Evolutionary conservation across 257 asterid genomes (phyloP).

Genomic region (Apocynum venetum): DNA sequence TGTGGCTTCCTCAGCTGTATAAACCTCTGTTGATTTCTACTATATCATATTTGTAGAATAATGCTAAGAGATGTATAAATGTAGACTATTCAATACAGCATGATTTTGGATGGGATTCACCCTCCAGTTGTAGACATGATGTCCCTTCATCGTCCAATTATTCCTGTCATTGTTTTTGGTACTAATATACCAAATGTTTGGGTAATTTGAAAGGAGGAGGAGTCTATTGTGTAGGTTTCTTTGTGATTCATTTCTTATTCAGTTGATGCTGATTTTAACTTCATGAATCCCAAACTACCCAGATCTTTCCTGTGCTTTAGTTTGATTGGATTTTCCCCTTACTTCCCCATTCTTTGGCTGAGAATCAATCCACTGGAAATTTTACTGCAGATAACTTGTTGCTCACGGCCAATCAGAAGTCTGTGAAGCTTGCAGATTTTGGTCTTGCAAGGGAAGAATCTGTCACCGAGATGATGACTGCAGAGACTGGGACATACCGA

Average conservation of each 20-base stretch:
- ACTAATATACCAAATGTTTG: neutral
- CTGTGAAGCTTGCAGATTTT: conserved; percentile 96
- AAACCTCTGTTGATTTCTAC: conserved; percentile 13
- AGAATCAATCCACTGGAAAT: conserved; percentile 23
- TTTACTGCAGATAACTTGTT: conserved; percentile 85
- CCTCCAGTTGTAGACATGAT: neutral
- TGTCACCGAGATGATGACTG: conserved; percentile 98
- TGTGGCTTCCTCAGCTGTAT: conserved; percentile 33
- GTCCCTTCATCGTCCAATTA: neutral
- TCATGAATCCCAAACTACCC: conserved; percentile 4
- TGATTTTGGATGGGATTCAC: conserved; percentile 4
- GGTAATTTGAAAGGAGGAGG: neutral
- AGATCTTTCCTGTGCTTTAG: conserved; percentile 2
- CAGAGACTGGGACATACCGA: conserved; percentile 97
- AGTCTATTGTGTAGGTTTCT: neutral
- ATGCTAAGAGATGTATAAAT: conserved; percentile 1
- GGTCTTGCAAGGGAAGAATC: conserved; percentile 99
- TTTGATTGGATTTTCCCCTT: conserved; percentile 2
- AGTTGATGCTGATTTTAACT: conserved; percentile 5
- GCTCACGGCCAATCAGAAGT: conserved; percentile 84
- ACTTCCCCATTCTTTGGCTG: conserved; percentile 15
- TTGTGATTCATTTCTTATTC: conserved; percentile 6
- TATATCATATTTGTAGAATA: conserved; percentile 17
- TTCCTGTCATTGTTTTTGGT: neutral
- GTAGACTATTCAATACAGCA: neutral